phyloP scores from a whole-genome alignment of 2,329 filamentous ascomycete species.

The Colletotrichum sublineola region DNA sequence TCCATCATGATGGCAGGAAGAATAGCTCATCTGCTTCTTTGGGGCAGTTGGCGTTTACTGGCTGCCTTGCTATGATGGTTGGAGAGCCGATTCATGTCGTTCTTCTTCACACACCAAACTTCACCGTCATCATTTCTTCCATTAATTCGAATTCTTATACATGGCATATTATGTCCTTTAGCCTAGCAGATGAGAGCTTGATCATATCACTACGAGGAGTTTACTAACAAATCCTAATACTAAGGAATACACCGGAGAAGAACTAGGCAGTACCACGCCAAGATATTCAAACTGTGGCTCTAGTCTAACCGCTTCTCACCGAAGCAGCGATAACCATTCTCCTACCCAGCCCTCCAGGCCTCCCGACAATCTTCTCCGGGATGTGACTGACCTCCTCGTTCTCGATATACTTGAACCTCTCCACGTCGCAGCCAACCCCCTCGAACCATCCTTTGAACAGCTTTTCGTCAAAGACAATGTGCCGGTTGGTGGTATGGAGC shows the following conservation, averaged over 20 bases:
- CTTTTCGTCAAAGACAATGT: constrained; percentile 45
- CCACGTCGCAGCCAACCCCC: constrained; percentile 61
- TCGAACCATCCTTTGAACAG: constrained; percentile 45
- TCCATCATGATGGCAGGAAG: not conserved
- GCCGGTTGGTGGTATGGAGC: constrained; percentile 43
- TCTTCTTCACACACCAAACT: too few relatives aligned
- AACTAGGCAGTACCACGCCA: too few relatives aligned
- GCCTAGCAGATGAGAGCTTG: not conserved
- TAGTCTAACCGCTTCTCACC: not conserved
- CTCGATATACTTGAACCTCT: constrained; percentile 24
- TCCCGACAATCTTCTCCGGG: constrained; percentile 17
- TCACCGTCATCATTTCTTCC: too few relatives aligned
- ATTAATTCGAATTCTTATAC: not conserved
- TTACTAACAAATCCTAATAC: not conserved
- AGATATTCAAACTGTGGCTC: too few relatives aligned
- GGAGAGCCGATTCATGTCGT: not conserved
- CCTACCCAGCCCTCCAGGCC: constrained; percentile 25
- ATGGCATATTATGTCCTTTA: too few relatives aligned
- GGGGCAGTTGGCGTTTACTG: not conserved
- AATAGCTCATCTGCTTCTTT: not conserved
- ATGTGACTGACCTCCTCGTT: constrained; percentile 36
- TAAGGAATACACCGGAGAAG: not conserved
- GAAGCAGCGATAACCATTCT: constrained; percentile 34
- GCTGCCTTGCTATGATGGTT: not conserved
- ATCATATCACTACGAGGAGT: not conserved